Percentiles rank a stretch among this genome's conserved stretches.
Conservation (phyloP, 2,329 filamentous ascomycete species). For the Hypoxylon sp. region DNA sequence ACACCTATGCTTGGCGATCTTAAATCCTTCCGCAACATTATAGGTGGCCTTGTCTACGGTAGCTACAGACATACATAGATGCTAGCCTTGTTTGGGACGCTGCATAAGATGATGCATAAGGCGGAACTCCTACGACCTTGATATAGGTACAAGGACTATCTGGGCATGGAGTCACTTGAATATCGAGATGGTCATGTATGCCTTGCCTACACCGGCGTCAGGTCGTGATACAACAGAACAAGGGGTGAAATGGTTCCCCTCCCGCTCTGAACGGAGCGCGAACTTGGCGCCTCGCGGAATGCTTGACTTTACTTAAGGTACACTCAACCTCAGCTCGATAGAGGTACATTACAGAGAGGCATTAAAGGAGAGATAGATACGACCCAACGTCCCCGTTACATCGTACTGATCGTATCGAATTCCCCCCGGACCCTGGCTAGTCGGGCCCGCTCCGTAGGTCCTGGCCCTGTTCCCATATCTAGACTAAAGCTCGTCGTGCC, state of each 20-base stretch:
- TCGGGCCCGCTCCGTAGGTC: constrained; percentile 6
- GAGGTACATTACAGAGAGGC: background rate
- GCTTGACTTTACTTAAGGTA: background rate
- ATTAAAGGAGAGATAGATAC: background rate
- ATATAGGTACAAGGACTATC: no score
- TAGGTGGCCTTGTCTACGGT: constrained; percentile 30
- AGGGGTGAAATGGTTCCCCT: constrained; percentile 24
- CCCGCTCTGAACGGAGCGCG: constrained; percentile 21
- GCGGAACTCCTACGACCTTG: constrained; percentile 8
- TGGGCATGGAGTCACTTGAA: no score
- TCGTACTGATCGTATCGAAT: background rate
- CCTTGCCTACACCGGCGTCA: background rate
- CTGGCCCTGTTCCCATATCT: background rate
- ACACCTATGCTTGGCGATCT: constrained; percentile 12
- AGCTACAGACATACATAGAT: no score
- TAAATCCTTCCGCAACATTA: constrained; percentile 13
- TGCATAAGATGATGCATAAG: no score
- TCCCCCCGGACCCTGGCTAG: background rate
- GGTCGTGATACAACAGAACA: constrained; percentile 11
- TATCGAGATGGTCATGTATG: background rate
- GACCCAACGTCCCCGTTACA: background rate
- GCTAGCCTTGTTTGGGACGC: constrained; percentile 9
- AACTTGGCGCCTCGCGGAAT: constrained; percentile 16
- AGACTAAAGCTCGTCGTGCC: background rate
- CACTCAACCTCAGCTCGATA: background rate